A percentile compares a stretch with the other conserved stretches of the same genome.
These are phyloP conservation scores for Ordospora colligata DNA, from an alignment of 371 early-diverging fungal species.

Conservation along the genomic window DNA sequence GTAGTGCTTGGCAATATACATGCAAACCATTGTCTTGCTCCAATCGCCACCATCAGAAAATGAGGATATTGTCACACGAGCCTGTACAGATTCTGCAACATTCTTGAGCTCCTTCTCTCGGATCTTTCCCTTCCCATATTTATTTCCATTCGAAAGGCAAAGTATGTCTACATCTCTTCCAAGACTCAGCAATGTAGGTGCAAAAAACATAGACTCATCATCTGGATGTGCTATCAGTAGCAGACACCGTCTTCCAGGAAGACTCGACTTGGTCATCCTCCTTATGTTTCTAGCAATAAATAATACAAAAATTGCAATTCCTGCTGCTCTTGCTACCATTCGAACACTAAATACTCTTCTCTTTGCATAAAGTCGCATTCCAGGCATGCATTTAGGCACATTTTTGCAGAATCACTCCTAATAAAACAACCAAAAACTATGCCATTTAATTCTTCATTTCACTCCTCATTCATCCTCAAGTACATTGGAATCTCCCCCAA, in stretches of 20 bases:
- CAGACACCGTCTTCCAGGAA: constrained; percentile 49
- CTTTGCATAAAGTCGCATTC: background rate
- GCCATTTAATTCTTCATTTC: constrained; percentile 64
- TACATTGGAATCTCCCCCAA: constrained; percentile 76
- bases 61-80: constrained; percentile 19
- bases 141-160: constrained; percentile 72
- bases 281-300: background rate
- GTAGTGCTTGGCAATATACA: constrained; percentile 14
- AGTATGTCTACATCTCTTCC: constrained; percentile 62
- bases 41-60: constrained; percentile 50
- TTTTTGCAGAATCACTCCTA: background rate
- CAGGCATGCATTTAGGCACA: background rate
- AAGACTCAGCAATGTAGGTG: constrained; percentile 67
- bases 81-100: constrained; percentile 1
- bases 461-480: constrained; percentile 58
- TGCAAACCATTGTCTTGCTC: constrained; percentile 15
- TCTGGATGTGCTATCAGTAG: constrained; percentile 92
- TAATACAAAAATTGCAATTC: background rate
- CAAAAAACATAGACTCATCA: constrained; percentile 98
- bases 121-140: constrained; percentile 61
- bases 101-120: constrained; percentile 37
- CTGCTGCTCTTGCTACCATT: no score
- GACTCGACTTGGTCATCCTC: background rate
- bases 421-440: background rate
- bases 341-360: no score